Conservation (phyloP, 805 yeast genomes). For the Pichia paraexigua region DNA sequence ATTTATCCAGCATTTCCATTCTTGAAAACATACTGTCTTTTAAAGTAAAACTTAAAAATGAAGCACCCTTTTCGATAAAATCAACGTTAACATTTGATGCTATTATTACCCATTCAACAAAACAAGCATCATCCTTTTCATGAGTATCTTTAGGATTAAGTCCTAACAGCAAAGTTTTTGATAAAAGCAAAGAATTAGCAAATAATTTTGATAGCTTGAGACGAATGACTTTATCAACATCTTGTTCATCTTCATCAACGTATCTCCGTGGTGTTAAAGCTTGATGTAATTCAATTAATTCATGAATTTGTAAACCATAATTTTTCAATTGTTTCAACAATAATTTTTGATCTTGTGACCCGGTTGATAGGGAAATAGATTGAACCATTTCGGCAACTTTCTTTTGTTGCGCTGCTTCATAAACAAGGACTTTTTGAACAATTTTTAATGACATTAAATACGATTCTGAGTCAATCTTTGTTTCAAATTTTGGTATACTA, state of each 20-base stretch:
- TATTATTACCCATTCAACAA: conserved; percentile 50
- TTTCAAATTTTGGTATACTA: conserved; percentile 61
- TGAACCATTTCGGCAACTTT: conserved; percentile 51
- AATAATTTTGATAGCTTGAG: conserved; percentile 30
- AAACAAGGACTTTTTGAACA: conserved; percentile 50
- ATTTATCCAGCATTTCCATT: conserved; percentile 55
- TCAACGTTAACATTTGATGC: conserved; percentile 70
- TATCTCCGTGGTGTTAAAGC: conserved; percentile 37
- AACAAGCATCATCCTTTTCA: conserved; percentile 11
- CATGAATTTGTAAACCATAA: conserved; percentile 5
- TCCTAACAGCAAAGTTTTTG: conserved; percentile 30
- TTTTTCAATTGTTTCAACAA: conserved; percentile 9
- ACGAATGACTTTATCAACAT: conserved; percentile 29
- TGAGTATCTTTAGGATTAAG: conserved; percentile 20
- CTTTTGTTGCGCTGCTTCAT: conserved; percentile 59
- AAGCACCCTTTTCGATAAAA: conserved; percentile 49
- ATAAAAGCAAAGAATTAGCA: conserved; percentile 36
- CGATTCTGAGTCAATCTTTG: conserved; percentile 66
- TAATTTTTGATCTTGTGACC: conserved; percentile 48
- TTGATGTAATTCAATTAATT: conserved; percentile 12
- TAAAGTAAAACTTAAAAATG: conserved; percentile 59
- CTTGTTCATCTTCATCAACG: conserved; percentile 28
- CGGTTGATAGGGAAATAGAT: conserved; percentile 61
- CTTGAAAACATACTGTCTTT: conserved; percentile 55
- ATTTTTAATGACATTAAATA: conserved; percentile 61